Evolutionary conservation across 345 rosid species (phyloP), one percentile per base, ranked within the genome.

Genomic region (Erodium maritimum): DNA sequence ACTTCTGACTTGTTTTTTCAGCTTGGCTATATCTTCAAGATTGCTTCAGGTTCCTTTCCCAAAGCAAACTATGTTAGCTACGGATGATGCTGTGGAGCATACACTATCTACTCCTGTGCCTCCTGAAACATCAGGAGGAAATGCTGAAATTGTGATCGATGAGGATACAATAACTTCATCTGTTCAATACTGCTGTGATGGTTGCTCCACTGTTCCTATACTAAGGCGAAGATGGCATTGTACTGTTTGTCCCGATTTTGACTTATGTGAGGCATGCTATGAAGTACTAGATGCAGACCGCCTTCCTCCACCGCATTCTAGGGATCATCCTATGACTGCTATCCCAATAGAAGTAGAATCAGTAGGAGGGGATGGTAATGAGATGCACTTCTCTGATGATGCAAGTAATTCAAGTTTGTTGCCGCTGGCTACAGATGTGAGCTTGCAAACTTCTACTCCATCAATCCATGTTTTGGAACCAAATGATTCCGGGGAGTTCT

Each of bases 11-110:
- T 72, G 22, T 56, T 59, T 67, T n/a, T 70, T 37, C 90, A 93
- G 99, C 87, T 81, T 93, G 69, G 97, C 99, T 42, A 89, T 93
- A 79, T 87, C 99, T 22, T 89, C 99, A 58, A 89, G 95, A 75
- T 78, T 93, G 71, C 97, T 93, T 65, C 99, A 93, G 80, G 99
- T 93, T 67, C 99, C 99, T 57, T 93, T 93, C 72, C 96, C 99
- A 65, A 93, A 83, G 75, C 99, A 89, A 73, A 89, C 94, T 45
- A 83, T 87, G 80, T 74, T 89, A 75, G 77, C 84, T 54, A 70
- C 81, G 68, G 99, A 93, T 73, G 99, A 93, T 67, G 75, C 76
- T 66, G 82, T 60, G 18, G 95, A 93, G 65, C 80, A 62, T 73
- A 72, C 74, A 17, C 78, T 71, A 57, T 71, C 91, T 67, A 69